Percentiles rank a stretch among this genome's conserved stretches.
These are phyloP conservation scores for Davidsoniella eucalypti DNA, from an alignment of 2,329 filamentous ascomycete species.

Conservation along the genomic window DNA sequence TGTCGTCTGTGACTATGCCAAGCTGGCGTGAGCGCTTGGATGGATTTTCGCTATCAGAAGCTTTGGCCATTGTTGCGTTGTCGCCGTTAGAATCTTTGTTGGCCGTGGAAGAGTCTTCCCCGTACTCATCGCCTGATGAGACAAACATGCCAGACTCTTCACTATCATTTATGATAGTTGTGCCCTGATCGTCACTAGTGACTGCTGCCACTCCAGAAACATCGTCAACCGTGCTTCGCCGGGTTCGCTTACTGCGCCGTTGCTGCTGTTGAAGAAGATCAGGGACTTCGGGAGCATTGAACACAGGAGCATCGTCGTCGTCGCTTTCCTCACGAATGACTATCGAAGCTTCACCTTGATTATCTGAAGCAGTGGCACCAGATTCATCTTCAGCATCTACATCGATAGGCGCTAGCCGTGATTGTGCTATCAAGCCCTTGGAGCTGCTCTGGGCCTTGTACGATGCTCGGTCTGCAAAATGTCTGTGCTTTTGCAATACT, in stretches of 20 bases:
- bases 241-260: neutral
- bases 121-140: neutral
- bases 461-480: constrained; percentile 30
- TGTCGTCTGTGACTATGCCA: constrained; percentile 40
- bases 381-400: neutral
- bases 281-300: constrained; percentile 22
- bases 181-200: no score
- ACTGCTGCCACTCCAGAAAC: neutral
- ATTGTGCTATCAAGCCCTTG: constrained; percentile 8
- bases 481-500: constrained; percentile 71
- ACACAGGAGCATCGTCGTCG: constrained; percentile 16
- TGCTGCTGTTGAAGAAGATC: constrained; percentile 12
- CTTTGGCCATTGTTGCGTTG: constrained; percentile 17
- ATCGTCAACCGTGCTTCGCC: neutral
- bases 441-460: constrained; percentile 17
- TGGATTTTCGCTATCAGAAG: constrained; percentile 15
- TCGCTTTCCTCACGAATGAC: constrained; percentile 19
- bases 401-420: constrained; percentile 8
- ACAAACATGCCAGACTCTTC: constrained; percentile 5
- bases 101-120: neutral
- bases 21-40: constrained; percentile 29
- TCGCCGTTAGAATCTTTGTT: constrained; percentile 14
- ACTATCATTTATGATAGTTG: neutral
- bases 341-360: neutral
- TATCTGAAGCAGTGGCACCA: neutral